Base-by-base conservation (phyloP, 768 basidiomycete species). In the Lactarius deliciosus region DNA sequence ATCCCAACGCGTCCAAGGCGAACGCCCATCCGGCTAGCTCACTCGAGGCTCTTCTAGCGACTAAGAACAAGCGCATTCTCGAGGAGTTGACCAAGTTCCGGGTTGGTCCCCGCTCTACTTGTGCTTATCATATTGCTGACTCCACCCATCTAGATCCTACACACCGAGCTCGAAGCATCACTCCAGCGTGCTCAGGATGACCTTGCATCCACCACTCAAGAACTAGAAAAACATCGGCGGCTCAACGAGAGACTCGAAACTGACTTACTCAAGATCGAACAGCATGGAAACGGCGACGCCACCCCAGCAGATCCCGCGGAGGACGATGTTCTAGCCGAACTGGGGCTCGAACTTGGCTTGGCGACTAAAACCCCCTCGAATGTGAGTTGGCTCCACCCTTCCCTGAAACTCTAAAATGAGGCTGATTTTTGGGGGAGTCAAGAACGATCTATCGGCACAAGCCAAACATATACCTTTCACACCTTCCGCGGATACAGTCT, bases 21-120 rank as follows among this genome's bases (percentile, higher is more conserved):
- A 92, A 91, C 70, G 82, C 78, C 1, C 85, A 89, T 56, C 86
- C 85, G 25, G 90, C 87, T 30, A 89, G 89, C 75, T 93, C 95
- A 0, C 84, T 99, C 1, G 96, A 99, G 76, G 86, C 86, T 38
- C 86, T 98, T 5, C 84, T 99, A 40, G 93, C 95, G 5, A 88
- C 85, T 47, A 98, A 98, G 81, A 99, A 98, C 78, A 92, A 94
- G 74, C 86, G 90, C 54, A 85, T 98, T 22, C 81, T 93, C 55
- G 96, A 98, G 72, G 94, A 98, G 73, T 79, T 98, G 62, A 97
- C 96, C 6, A 94, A 88, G 71, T 88, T 97, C 73, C 81, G 96
- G 68, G 95, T 94, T 71, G 10, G 85, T 74, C 28, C 30, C 58
- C n/a, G 28, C 30, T 25, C 53, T 28, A 53, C 22, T 60, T 34